Percentiles rank a stretch among this genome's conserved stretches.
Evolutionary conservation across 805 yeast genomes (phyloP).

Genomic region (Yarrowia sp.): DNA sequence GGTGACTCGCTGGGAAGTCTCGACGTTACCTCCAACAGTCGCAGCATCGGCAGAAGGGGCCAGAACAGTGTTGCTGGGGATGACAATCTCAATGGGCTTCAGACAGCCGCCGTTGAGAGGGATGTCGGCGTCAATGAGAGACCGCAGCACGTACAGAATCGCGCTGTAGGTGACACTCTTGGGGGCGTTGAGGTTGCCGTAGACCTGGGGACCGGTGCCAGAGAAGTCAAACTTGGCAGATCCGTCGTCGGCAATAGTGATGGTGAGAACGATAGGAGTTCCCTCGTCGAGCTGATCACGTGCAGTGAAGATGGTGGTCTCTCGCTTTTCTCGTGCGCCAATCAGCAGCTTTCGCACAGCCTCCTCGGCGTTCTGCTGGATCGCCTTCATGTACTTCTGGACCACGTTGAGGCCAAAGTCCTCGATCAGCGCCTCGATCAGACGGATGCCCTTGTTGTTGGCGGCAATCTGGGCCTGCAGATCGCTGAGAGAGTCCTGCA

Average conservation of each 20-base stretch:
- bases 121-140: conserved; percentile 79
- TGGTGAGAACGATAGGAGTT: conserved; percentile 34
- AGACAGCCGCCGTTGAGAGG: conserved; percentile 95
- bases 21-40: conserved; percentile 92
- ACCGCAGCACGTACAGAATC: conserved; percentile 78
- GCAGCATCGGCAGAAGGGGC: conserved; percentile 85
- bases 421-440: conserved; percentile 56
- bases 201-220: conserved; percentile 83
- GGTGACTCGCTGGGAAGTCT: conserved; percentile 90
- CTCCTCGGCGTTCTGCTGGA: conserved; percentile 72
- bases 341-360: conserved; percentile 59
- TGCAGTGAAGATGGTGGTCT: conserved; percentile 33
- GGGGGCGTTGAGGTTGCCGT: conserved; percentile 92
- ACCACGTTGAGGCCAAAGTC: conserved; percentile 64
- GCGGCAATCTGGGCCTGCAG: conserved; percentile 86
- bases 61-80: conserved; percentile 62
- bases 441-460: conserved; percentile 75
- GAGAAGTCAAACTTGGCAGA: conserved; percentile 76
- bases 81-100: conserved; percentile 65
- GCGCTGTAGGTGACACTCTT: conserved; percentile 87
- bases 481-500: conserved; percentile 81
- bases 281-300: conserved; percentile 41
- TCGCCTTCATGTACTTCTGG: conserved; percentile 73
- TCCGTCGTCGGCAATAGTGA: conserved; percentile 47
- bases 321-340: conserved; percentile 36